phyloP scores from a whole-genome alignment of 768 basidiomycete genomes.

The Amanita fuliginea region DNA sequence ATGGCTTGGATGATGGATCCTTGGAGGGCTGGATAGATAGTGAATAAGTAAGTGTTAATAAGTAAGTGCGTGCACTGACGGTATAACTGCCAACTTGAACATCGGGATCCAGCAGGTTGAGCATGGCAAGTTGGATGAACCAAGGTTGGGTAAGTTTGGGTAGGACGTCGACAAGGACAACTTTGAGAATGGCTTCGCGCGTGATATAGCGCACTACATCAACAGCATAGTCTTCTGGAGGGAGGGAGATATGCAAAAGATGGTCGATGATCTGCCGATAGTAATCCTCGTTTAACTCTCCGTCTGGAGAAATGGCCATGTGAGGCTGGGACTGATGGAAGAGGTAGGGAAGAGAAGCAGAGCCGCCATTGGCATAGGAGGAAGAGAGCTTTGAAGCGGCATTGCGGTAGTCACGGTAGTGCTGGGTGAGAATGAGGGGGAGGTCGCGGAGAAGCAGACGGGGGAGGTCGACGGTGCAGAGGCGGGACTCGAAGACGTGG shows the following conservation, averaged over 20 bases:
- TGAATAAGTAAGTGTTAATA: conserved; percentile 8
- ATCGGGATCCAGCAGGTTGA: conserved; percentile 46
- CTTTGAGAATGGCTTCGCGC: conserved; percentile 74
- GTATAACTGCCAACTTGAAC: conserved; percentile 18
- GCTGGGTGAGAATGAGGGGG: conserved; percentile 60
- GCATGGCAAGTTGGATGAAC: conserved; percentile 69
- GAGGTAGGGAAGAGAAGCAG: conserved; percentile 48
- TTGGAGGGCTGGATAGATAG: conserved; percentile 15
- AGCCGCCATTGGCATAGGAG: conserved; percentile 61
- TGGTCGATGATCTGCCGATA: conserved; percentile 72
- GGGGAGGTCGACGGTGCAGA: conserved; percentile 43
- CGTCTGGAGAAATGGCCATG: conserved; percentile 62
- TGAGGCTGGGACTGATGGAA: conserved; percentile 83
- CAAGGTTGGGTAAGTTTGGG: conserved; percentile 76
- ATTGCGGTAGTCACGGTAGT: conserved; percentile 69
- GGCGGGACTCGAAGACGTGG: conserved; percentile 48
- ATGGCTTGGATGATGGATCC: conserved; percentile 16
- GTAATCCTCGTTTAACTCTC: conserved; percentile 62
- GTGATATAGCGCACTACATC: conserved; percentile 74
- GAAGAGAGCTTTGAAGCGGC: conserved; percentile 51
- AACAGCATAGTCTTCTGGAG: conserved; percentile 67
- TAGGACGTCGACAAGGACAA: conserved; percentile 57
- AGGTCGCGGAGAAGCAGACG: conserved; percentile 50
- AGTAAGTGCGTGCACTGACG: conserved; percentile 14
- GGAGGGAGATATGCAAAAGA: conserved; percentile 62